Conservation (phyloP, 805 yeast genomes). For the Nakazawaea wickerhamii region DNA sequence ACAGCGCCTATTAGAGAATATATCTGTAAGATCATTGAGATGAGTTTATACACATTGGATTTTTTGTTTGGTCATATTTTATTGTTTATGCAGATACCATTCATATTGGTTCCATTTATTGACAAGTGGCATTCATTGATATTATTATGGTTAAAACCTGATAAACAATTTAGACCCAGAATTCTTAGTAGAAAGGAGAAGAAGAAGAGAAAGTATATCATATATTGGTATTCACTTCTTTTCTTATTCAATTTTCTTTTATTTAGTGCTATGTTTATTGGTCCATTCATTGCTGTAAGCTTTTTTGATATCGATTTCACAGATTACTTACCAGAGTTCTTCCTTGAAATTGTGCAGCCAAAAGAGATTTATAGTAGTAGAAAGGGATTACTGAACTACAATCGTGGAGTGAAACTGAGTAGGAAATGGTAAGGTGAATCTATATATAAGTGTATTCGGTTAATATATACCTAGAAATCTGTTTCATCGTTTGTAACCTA, state of each 20-base stretch:
- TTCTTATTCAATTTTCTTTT: constrained; percentile 28
- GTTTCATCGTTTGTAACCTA: too few species aligned
- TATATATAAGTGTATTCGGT: not conserved
- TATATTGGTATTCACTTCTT: constrained; percentile 29
- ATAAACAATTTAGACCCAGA: constrained; percentile 42
- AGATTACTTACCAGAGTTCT: constrained; percentile 33
- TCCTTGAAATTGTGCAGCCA: constrained; percentile 39
- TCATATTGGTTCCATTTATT: constrained; percentile 56
- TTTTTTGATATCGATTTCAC: constrained; percentile 34
- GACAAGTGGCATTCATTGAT: constrained; percentile 64
- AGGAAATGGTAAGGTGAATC: not conserved
- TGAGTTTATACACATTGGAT: constrained; percentile 66
- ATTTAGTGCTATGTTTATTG: constrained; percentile 29
- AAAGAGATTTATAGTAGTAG: constrained; percentile 20
- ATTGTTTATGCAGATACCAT: constrained; percentile 53
- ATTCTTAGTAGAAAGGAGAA: constrained; percentile 39
- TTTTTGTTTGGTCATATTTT: constrained; percentile 53
- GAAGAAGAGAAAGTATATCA: constrained; percentile 31
- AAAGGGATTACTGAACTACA: constrained; percentile 33
- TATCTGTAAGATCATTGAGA: constrained; percentile 56
- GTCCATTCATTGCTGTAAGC: constrained; percentile 33
- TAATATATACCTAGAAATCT: not conserved
- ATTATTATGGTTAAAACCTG: constrained; percentile 64
- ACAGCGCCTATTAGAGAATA: constrained; percentile 64
- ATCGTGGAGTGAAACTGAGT: constrained; percentile 8